Conservation (phyloP, 148 eudicot genomes). For the Fagopyrum homotropicum region DNA sequence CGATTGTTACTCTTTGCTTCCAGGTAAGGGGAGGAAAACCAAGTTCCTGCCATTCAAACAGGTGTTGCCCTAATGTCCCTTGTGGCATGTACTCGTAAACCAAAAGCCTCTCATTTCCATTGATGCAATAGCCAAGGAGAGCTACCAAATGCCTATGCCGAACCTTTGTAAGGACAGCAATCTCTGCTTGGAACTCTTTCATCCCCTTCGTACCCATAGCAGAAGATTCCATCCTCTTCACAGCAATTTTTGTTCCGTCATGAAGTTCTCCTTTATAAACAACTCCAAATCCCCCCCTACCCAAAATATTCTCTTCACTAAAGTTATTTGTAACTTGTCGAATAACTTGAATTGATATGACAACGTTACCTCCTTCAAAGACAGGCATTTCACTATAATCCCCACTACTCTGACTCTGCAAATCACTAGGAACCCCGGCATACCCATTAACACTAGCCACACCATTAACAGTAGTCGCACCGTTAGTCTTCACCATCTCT, state of each 20-base stretch:
- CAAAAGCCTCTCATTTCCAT: slow-evolving; percentile 67
- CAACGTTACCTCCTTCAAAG: slow-evolving; percentile 43
- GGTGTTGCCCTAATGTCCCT: slow-evolving; percentile 60
- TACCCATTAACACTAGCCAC: slow-evolving; percentile 17
- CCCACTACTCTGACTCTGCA: slow-evolving; percentile 35
- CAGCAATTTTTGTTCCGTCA: slow-evolving; percentile 76
- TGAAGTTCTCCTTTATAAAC: slow-evolving; percentile 63
- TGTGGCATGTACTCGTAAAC: slow-evolving; percentile 88
- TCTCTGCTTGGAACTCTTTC: slow-evolving; percentile 73
- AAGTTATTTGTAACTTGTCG: slow-evolving; percentile 62
- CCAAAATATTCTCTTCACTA: slow-evolving; percentile 45
- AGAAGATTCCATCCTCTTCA: slow-evolving; percentile 71
- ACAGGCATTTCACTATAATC: slow-evolving; percentile 34
- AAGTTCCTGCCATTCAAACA: slow-evolving; percentile 33
- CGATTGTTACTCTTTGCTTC: slow-evolving; percentile 54
- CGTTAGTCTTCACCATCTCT: slow-evolving; percentile 20
- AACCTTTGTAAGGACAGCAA: slow-evolving; percentile 71
- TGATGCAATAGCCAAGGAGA: slow-evolving; percentile 55
- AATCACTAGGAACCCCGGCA: slow-evolving; percentile 29
- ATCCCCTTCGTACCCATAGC: slow-evolving; percentile 50
- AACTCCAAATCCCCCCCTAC: slow-evolving; percentile 80
- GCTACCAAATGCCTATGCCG: slow-evolving; percentile 84
- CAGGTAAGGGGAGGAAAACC: slow-evolving; percentile 38
- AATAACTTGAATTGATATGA: slow-evolving; percentile 48
- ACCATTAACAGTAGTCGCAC: slow-evolving; percentile 1